Base-by-base conservation (phyloP, 2,329 filamentous ascomycete species). In the Microdochium nivale region DNA sequence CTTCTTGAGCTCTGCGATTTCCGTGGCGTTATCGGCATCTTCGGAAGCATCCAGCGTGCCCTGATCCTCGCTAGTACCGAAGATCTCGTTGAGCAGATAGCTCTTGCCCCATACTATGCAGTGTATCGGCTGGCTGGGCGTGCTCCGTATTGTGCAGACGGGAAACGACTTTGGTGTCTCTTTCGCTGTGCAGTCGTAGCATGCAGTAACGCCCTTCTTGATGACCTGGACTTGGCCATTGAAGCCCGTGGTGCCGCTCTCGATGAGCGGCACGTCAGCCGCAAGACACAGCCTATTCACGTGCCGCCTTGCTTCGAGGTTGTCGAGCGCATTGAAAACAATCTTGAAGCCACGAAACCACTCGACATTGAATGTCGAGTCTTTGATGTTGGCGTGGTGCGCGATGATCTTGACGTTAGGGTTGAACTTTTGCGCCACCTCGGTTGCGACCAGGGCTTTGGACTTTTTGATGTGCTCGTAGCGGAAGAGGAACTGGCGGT, bases 41-140 rank as follows among this genome's bases (percentile, higher is more conserved):
- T 86, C 81, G 1, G 87, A 86, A 58, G 88, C 81, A 62, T 96
- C 91, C 55, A 97, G 80, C 1, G 84, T 79, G 1, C 87, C 79
- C 56, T 92, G 87, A 54, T 96, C 90, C 67, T 97, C 92, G 60
- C 90, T 95, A 2, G 83, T 82, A 19, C 94, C 94, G 60, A 96
- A 99, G 8, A 99, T 84, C 67, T 99, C 94, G 58, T 90, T 94
- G 54, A 99, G 80, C 9, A 99, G 78, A 67, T 97, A 99, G 66
- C 90, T 96, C 72, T 97, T 99, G 21, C 82, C 92, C 94, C 94
- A 99, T 2, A 99, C 92, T 55, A 99, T 99, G 72, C 94, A 97
- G 70, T 99, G 94, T 44, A 99, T 97, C 1, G 92, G 89, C 62
- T 97, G 92, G 58, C 88, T 95, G 0, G 94, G 94, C 0, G 91